phyloP scores from a whole-genome alignment of 2,329 filamentous ascomycete genomes.

The Penicillium sp. region DNA sequence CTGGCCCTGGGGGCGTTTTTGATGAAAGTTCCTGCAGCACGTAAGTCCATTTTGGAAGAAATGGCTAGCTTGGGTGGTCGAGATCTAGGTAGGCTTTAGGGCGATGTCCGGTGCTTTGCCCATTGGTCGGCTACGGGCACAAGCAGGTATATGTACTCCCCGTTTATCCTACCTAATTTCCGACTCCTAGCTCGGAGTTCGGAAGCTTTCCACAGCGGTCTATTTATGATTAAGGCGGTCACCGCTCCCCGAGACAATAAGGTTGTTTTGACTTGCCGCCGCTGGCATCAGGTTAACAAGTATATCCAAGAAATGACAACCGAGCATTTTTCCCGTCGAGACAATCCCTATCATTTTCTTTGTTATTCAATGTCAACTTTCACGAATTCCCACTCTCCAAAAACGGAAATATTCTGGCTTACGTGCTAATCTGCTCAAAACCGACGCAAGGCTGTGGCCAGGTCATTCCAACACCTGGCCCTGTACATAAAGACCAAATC shows the following conservation, averaged over 20 bases:
- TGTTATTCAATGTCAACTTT: neutral
- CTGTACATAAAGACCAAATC: neutral
- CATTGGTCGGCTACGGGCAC: neutral
- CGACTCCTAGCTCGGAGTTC: neutral
- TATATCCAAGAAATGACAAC: neutral
- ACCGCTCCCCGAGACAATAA: neutral
- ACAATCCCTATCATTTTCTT: neutral
- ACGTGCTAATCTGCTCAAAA: constrained; percentile 3
- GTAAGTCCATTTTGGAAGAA: neutral
- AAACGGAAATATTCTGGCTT: neutral
- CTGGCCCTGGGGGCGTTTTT: neutral
- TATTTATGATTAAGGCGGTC: neutral
- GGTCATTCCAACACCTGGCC: neutral
- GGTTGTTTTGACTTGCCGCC: neutral
- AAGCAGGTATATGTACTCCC: neutral
- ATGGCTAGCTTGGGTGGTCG: neutral
- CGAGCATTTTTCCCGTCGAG: neutral
- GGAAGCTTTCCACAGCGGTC: neutral
- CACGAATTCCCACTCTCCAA: neutral
- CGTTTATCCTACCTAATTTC: neutral
- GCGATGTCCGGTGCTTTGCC: neutral
- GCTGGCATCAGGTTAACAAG: neutral
- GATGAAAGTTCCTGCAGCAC: neutral
- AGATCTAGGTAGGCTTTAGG: neutral
- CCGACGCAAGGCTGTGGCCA: neutral